Percentiles rank a stretch among this genome's conserved stretches.
phyloP scores from a whole-genome alignment of 2,329 filamentous ascomycete species.

The Lecanoromycetidae sp. region DNA sequence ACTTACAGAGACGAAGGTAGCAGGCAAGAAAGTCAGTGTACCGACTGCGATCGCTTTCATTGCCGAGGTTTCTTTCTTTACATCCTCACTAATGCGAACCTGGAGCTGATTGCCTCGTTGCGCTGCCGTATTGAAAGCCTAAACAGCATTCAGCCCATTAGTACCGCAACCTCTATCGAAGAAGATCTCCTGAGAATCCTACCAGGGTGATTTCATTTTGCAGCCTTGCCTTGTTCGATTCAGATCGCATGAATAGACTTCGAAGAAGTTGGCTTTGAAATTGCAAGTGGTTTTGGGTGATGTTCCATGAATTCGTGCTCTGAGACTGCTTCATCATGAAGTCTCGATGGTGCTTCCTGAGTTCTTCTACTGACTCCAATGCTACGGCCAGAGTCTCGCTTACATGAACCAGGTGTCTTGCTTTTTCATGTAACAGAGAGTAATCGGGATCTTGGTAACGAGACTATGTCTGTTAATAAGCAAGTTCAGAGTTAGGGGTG shows the following conservation, averaged over 20 bases:
- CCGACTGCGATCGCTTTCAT: conserved; percentile 25
- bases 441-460: conserved; percentile 1
- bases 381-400: conserved; percentile 26
- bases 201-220: conserved; percentile 24
- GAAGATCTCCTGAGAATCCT: neutral
- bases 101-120: conserved; percentile 19
- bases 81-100: conserved; percentile 16
- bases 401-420: conserved; percentile 25
- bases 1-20: conserved; percentile 22
- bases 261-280: conserved; percentile 22
- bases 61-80: conserved; percentile 21
- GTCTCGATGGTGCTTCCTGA: conserved; percentile 19
- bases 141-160: conserved; percentile 10
- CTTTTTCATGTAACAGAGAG: conserved; percentile 23
- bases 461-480: conserved; percentile 18
- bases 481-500: too few relatives aligned
- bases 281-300: conserved; percentile 16
- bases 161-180: neutral
- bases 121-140: conserved; percentile 27
- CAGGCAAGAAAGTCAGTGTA: conserved; percentile 23
- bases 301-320: neutral
- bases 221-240: conserved; percentile 23
- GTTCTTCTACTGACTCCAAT: conserved; percentile 21
- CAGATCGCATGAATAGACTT: conserved; percentile 22
- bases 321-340: conserved; percentile 9